phyloP scores from a whole-genome alignment of 257 asterid species.

The Solanum bulbocastanum region DNA sequence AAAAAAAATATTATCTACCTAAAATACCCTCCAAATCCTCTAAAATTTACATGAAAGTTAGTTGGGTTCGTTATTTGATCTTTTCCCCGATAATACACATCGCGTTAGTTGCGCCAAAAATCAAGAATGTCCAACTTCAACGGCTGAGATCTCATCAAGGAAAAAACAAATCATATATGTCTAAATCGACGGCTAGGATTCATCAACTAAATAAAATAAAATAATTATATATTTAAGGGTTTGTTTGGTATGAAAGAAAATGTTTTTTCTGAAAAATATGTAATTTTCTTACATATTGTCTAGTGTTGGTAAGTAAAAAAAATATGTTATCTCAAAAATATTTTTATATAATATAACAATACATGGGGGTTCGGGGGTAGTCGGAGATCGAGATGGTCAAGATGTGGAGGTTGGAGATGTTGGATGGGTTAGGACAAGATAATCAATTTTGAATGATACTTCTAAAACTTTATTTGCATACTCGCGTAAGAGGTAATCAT shows the following conservation, averaged over 20 bases:
- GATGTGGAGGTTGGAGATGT: neutral
- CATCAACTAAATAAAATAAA: constrained; percentile 2
- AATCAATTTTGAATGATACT: neutral
- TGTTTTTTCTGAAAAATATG: neutral
- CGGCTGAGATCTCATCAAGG: constrained; percentile 11
- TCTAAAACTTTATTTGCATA: neutral
- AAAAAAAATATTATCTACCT: neutral
- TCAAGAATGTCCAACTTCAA: constrained; percentile 8
- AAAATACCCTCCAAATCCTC: neutral
- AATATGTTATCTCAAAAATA: neutral
- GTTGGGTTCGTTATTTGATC: constrained; percentile 18
- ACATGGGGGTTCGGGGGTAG: too few relatives aligned
- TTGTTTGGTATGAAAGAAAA: neutral
- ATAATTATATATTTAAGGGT: neutral
- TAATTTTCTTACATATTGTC: neutral
- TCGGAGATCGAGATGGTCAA: neutral
- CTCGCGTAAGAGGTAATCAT: accelerated
- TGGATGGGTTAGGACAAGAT: neutral
- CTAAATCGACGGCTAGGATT: constrained; percentile 18
- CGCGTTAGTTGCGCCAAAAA: constrained; percentile 27
- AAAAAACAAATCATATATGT: neutral
- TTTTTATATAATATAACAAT: neutral
- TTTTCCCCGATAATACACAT: neutral
- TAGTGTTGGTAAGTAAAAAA: neutral
- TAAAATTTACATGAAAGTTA: neutral